phyloP scores from a whole-genome alignment of 2,329 filamentous ascomycete species.

The Ceratocystis variospora region DNA sequence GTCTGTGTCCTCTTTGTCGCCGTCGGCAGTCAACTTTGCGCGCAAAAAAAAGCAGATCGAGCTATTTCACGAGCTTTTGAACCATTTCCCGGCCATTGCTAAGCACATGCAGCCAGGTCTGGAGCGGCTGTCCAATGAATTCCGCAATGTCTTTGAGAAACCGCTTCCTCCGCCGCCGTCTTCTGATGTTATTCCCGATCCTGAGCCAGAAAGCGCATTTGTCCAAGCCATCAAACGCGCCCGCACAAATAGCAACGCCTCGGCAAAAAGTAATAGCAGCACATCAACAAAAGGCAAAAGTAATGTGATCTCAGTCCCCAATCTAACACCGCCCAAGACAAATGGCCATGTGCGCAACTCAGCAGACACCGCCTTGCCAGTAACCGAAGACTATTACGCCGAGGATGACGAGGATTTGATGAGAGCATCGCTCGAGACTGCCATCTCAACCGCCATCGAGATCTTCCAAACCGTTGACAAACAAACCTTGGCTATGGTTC shows the following conservation, averaged over 20 bases:
- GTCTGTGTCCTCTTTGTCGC: conserved; percentile 1
- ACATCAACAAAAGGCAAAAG: conserved; percentile 24
- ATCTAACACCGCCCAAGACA: background rate
- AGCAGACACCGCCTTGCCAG: conserved; percentile 29
- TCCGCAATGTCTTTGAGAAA: conserved; percentile 71
- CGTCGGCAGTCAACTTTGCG: conserved; percentile 28
- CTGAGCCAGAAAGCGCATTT: conserved; percentile 45
- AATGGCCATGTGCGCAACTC: background rate
- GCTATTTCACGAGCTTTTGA: conserved; percentile 77
- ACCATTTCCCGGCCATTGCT: conserved; percentile 88
- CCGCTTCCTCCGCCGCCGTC: conserved; percentile 49
- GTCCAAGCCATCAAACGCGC: conserved; percentile 40
- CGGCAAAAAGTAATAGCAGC: conserved; percentile 18
- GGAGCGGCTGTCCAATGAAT: conserved; percentile 80
- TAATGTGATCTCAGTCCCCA: conserved; percentile 23
- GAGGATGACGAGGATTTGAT: conserved; percentile 88
- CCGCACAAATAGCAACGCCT: conserved; percentile 31
- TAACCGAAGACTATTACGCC: conserved; percentile 54
- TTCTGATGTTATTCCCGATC: conserved; percentile 33
- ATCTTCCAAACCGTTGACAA: conserved; percentile 93
- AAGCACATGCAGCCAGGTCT: conserved; percentile 89
- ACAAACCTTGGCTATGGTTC: conserved; percentile 80
- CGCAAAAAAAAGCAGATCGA: conserved; percentile 80
- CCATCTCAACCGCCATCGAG: conserved; percentile 85
- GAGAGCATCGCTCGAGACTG: conserved; percentile 76